Evolutionary conservation across 176 grass and related monocot species (phyloP).

Genomic region (Avena insularis): DNA sequence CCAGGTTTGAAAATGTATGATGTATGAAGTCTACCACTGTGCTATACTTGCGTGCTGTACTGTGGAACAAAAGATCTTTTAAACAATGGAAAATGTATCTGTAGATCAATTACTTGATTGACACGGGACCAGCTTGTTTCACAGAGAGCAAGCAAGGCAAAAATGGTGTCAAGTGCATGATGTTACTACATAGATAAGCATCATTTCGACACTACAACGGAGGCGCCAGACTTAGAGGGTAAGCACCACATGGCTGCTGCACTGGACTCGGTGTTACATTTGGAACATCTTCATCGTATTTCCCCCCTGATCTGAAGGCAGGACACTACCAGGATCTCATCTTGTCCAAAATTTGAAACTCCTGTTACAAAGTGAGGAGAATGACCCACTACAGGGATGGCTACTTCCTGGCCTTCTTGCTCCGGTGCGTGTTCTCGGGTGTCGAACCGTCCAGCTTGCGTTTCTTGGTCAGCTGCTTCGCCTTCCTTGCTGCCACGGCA

Average conservation of each 20-base stretch:
- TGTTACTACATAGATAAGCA: conserved; percentile 24
- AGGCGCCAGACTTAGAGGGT: background rate
- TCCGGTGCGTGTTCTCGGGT: conserved; percentile 57
- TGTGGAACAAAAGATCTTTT: background rate
- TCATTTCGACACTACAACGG: background rate
- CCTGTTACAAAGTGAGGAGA: background rate
- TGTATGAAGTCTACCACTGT: no score
- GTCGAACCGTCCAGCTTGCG: conserved; percentile 63
- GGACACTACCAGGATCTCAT: conserved; percentile 2
- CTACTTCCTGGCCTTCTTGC: conserved; percentile 78
- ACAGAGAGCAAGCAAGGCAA: background rate
- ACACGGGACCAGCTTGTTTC: background rate
- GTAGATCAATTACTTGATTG: background rate
- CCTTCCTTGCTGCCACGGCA: conserved; percentile 82
- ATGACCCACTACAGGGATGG: background rate
- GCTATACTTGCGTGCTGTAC: background rate
- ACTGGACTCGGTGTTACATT: conserved; percentile 34
- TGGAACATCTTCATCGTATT: background rate
- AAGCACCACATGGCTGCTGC: background rate
- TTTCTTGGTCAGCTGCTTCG: conserved; percentile 77
- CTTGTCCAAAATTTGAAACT: conserved; percentile 23
- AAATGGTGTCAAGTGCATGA: conserved; percentile 2
- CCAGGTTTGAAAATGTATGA: background rate
- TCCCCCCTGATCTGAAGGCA: background rate
- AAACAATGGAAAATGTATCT: background rate